phyloP scores from a whole-genome alignment of 768 basidiomycete genomes.

The Serendipita vermifera region DNA sequence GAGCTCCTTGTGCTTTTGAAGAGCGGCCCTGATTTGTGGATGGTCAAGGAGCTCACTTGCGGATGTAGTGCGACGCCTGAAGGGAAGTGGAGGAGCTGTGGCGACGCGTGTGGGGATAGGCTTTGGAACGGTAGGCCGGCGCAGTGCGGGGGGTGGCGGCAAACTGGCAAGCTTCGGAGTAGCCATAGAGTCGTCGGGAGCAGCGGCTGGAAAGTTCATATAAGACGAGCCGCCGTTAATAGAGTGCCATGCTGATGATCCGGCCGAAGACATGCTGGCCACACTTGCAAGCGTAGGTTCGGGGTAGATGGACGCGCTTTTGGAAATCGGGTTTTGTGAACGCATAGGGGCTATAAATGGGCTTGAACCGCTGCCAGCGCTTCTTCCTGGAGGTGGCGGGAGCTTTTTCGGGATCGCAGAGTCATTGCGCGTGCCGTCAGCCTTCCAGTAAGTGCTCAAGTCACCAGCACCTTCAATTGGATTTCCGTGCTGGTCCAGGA shows the following conservation, averaged over 20 bases:
- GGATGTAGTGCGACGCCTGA: background rate
- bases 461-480: too few relatives aligned
- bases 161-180: background rate
- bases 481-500: background rate
- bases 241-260: conserved; percentile 7
- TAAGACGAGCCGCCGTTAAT: background rate
- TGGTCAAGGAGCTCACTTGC: background rate
- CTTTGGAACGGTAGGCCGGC: background rate
- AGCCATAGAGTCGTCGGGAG: background rate
- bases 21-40: conserved; percentile 2
- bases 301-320: background rate
- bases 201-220: background rate
- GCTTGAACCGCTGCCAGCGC: background rate
- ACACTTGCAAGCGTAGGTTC: background rate
- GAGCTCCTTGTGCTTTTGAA: conserved; percentile 9
- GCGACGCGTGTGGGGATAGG: background rate
- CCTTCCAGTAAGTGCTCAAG: too few relatives aligned
- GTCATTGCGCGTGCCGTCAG: background rate
- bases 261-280: conserved; percentile 5
- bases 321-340: background rate
- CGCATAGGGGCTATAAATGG: background rate
- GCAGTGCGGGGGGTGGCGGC: background rate
- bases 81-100: background rate
- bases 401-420: background rate
- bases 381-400: background rate